Evolutionary conservation across 805 yeast genomes (phyloP).

Genomic region (Yamadazyma kitorensis): DNA sequence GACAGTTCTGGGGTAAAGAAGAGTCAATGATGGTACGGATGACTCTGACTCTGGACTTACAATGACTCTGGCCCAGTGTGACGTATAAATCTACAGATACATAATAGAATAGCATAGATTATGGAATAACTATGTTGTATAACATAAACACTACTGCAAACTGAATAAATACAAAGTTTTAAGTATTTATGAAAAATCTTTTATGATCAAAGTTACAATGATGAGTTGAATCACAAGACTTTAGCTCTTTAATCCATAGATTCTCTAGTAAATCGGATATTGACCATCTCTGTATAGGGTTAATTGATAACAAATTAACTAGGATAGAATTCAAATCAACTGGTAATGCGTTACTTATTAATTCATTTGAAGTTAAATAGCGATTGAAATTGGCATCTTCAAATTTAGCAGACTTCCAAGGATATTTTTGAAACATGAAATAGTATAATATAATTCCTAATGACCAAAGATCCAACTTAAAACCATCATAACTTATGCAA

Average conservation of each 20-base stretch:
- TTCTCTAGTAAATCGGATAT: neutral
- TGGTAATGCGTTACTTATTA: neutral
- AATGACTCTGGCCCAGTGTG: no score
- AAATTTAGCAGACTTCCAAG: conserved; percentile 46
- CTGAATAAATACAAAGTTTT: no score
- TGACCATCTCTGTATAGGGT: conserved; percentile 6
- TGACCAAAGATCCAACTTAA: conserved; percentile 48
- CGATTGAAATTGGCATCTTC: conserved; percentile 3
- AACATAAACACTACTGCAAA: no score
- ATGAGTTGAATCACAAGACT: conserved; percentile 3
- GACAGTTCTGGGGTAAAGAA: no score
- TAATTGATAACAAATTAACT: conserved; percentile 2
- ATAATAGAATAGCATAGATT: no score
- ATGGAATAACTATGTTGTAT: no score
- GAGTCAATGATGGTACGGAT: no score
- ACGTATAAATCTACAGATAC: no score
- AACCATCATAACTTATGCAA: conserved; percentile 38
- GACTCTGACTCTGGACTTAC: no score
- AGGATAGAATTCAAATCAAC: neutral
- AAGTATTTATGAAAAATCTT: neutral
- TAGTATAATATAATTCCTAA: conserved; percentile 42
- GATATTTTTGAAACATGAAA: conserved; percentile 29
- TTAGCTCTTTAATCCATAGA: conserved; percentile 7
- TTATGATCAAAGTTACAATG: conserved; percentile 6
- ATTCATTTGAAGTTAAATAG: neutral